Base-by-base conservation (phyloP, 2,329 filamentous ascomycete species). In the Pyricularia pennisetigena region DNA sequence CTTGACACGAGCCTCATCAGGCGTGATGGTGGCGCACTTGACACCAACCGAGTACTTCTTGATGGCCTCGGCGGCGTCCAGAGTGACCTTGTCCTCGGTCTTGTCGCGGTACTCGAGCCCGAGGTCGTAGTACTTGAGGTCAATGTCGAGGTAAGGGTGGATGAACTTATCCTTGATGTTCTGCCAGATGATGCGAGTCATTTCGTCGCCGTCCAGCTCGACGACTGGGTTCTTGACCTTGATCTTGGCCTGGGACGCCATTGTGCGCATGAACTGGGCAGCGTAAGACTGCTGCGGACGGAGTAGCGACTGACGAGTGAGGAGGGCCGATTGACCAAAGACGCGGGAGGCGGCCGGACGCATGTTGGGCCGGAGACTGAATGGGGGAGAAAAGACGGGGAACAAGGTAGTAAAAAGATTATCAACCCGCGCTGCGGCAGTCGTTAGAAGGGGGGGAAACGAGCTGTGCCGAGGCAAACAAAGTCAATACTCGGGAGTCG, bases 141-240 rank as follows among this genome's bases (percentile, higher is more conserved):
- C 94, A 79, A 99, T 88, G 80, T 97, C 94, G 74, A 99, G 90
- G 83, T 95, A 97, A 68, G 94, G 94, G 82, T 90, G 86, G 82
- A 97, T 97, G 84, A 97, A 94, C 86, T 96, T 97, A 83, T 98
- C 92, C 87, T 97, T 97, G 87, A 99, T 99, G 80, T 92, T 89
- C 84, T 97, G 85, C 95, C 95, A 99, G 85, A 99, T 99, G 79
- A 99, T 94, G 76, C 95, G 87, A 75, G 95, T 99, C 95, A 98
- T 98, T 89, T 93, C 88, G 75, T 90, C 88, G 76, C 94, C 94
- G 79, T 98, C 94, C 76, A 98, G 88, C 85, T 98, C 95, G 80
- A 99, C 95, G 79, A 99, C 90, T 73, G 95, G 95, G 82, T 97
- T 98, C 89, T 97, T 94, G 85, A 99, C 95, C 88, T 97, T 67